Evolutionary conservation across 352 stramenopile species (phyloP).

Genomic region (Phytophthora palmivora): DNA sequence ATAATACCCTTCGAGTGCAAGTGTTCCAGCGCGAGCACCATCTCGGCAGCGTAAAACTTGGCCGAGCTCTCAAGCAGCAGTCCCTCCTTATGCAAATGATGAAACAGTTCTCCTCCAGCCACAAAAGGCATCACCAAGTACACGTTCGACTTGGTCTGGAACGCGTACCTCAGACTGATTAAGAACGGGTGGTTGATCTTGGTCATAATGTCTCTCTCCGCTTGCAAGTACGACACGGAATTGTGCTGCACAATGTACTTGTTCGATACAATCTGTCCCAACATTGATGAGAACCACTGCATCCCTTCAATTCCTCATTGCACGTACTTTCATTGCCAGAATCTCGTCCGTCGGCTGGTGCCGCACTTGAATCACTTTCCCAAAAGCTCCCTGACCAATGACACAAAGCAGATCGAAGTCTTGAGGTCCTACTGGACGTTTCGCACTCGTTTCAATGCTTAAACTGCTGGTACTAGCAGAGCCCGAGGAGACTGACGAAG

Average conservation of each 20-base stretch:
- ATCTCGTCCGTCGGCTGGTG: constrained; percentile 79
- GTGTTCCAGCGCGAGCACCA: constrained; percentile 83
- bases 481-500: constrained; percentile 7
- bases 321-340: constrained; percentile 82
- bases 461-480: constrained; percentile 22
- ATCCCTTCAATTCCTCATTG: constrained; percentile 5
- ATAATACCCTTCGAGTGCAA: constrained; percentile 83
- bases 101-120: constrained; percentile 73
- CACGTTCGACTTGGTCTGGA: constrained; percentile 83
- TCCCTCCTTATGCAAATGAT: constrained; percentile 69
- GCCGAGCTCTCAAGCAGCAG: constrained; percentile 72
- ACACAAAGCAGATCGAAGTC: constrained; percentile 88
- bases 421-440: constrained; percentile 54
- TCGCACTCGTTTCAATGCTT: constrained; percentile 13
- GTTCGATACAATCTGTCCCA: constrained; percentile 76
- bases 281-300: constrained; percentile 2
- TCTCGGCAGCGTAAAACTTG: constrained; percentile 86
- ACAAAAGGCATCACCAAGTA: constrained; percentile 88
- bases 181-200: constrained; percentile 89
- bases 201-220: constrained; percentile 88
- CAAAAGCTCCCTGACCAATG: constrained; percentile 85
- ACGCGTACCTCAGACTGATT: constrained; percentile 80
- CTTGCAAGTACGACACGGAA: constrained; percentile 78
- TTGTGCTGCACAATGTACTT: constrained; percentile 90
- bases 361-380: constrained; percentile 89